A percentile compares a stretch with the other conserved stretches of the same genome.
These are phyloP conservation scores for Coemansia javaensis DNA, from an alignment of 192 early-diverging fungal genomes.

Conservation along the genomic window DNA sequence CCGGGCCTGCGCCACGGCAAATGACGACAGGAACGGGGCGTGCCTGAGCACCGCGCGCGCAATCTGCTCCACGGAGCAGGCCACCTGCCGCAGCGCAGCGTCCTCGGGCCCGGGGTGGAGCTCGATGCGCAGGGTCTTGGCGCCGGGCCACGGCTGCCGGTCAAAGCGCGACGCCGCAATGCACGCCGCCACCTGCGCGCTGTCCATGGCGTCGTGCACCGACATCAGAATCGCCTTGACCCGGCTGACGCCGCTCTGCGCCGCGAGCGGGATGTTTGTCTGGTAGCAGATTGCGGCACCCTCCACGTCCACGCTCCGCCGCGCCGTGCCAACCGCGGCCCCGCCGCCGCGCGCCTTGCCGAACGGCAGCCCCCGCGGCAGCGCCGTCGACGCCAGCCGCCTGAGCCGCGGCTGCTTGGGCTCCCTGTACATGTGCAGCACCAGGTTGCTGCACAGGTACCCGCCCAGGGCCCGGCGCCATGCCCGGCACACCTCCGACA, in stretches of 20 bases:
- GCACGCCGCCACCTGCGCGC: slow-evolving; percentile 6
- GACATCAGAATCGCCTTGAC: slow-evolving; percentile 24
- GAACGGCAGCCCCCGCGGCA: slow-evolving; percentile 4
- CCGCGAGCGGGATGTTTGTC: slow-evolving; percentile 24
- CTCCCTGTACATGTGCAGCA: slow-evolving; percentile 8
- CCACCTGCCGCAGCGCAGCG: background rate
- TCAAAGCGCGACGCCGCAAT: slow-evolving; percentile 6
- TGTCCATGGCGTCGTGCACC: slow-evolving; percentile 9
- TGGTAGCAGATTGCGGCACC: background rate
- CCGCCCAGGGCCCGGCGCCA: slow-evolving; percentile 16
- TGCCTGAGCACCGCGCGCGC: slow-evolving; percentile 11
- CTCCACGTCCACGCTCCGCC: slow-evolving; percentile 6
- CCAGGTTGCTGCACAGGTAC: slow-evolving; percentile 15
- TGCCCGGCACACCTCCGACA: slow-evolving; percentile 8
- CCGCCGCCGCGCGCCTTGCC: background rate
- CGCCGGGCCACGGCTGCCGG: slow-evolving; percentile 12
- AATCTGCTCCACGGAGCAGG: slow-evolving; percentile 6
- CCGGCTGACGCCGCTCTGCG: slow-evolving; percentile 1
- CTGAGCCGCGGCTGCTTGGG: slow-evolving; percentile 3
- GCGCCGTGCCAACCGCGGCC: slow-evolving; percentile 1
- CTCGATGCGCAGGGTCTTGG: slow-evolving; percentile 16
- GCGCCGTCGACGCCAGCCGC: slow-evolving; percentile 2
- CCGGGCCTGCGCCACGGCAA: slow-evolving; percentile 8
- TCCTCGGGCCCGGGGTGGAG: slow-evolving; percentile 7
- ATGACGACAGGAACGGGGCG: slow-evolving; percentile 16